Percentiles rank a stretch among this genome's conserved stretches.
Conservation (phyloP, 331 rosid genomes). For the Pyrus hybrid region DNA sequence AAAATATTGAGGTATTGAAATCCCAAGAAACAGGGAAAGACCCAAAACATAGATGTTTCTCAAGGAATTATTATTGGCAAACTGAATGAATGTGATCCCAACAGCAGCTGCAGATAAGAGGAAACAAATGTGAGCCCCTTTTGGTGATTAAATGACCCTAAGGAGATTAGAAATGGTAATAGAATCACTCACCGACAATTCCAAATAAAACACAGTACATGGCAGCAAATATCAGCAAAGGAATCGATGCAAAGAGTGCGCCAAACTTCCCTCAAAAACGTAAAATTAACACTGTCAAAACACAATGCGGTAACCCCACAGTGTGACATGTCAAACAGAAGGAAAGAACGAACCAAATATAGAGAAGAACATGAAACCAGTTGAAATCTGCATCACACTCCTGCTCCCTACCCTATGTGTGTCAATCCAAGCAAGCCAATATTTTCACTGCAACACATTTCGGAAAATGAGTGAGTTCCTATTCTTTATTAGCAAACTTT, state of each 20-base stretch:
- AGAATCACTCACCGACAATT: slow-evolving; percentile 61
- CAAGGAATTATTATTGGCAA: slow-evolving; percentile 70
- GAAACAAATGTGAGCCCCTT: neutral
- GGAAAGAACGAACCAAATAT: slow-evolving; percentile 63
- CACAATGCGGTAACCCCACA: neutral
- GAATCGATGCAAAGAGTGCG: slow-evolving; percentile 91
- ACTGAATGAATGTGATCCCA: slow-evolving; percentile 84
- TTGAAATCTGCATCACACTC: slow-evolving; percentile 84
- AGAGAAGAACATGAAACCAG: slow-evolving; percentile 89
- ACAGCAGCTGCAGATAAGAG: slow-evolving; percentile 56
- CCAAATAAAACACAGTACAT: slow-evolving; percentile 78
- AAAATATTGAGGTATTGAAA: slow-evolving; percentile 89
- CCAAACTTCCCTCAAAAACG: slow-evolving; percentile 83
- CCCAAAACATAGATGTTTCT: slow-evolving; percentile 82
- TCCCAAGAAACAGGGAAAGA: slow-evolving; percentile 71
- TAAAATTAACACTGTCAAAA: slow-evolving; percentile 8
- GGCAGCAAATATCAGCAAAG: slow-evolving; percentile 81
- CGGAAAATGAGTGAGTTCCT: neutral
- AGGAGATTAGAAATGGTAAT: neutral
- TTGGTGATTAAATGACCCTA: neutral
- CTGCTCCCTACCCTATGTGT: slow-evolving; percentile 90
- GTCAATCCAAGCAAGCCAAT: slow-evolving; percentile 93
- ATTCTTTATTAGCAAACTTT: neutral
- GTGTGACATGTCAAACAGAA: neutral
- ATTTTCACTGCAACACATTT: slow-evolving; percentile 61